Base-by-base conservation (phyloP, 108 stramenopile genomes). In the Stephanodiscus minutulus region DNA sequence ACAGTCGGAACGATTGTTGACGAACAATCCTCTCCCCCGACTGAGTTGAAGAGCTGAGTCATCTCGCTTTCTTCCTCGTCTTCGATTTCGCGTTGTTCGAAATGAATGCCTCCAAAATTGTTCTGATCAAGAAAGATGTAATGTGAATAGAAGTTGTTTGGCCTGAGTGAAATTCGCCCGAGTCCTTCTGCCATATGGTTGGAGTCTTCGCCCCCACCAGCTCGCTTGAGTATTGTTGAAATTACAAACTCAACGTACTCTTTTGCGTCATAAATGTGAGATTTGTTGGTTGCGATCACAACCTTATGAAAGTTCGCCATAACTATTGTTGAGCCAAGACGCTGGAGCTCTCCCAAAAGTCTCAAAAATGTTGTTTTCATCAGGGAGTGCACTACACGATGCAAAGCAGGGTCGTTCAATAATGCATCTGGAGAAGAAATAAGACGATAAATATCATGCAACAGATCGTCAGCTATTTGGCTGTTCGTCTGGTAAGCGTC, bases 201-300 rank as follows among this genome's bases (percentile, higher is more conserved):
- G 28, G 77, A 64, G 1, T 60, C 68, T 27, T 69, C 56, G 44
- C 44, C 79, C 17, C 81, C 81, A n/a, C 75, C 71, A 18, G 72
- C 74, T 62, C 76, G 47, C 25, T 81, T 85, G 18, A 76, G 83
- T 35, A 98, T 85, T 5, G 97, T 98, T 25, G 82, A 76, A 22
- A 97, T 79, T 22, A 99, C 89, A 83, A 98, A 98, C 37, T 94
- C 87, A 8, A 97, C 81, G 68, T 98, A 96, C 66, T 97, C 97
- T 46, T 79, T 79, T 7, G 97, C 98, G 46, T 93, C 89, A 12
- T 63, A 81, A 18, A 95, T 80, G 41, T 73, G 64, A 18, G 81
- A 83, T 77, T 98, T 98, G 77, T 91, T 93, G 5, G 98, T 99
- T 20, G 94, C 93, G 49, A 99, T 87, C 17, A 95, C 88, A 43